A percentile compares a stretch with the other conserved stretches of the same genome.
These are phyloP conservation scores for Bipolaris gigantea DNA, from an alignment of 2,329 filamentous ascomycete species.

Conservation along the genomic window DNA sequence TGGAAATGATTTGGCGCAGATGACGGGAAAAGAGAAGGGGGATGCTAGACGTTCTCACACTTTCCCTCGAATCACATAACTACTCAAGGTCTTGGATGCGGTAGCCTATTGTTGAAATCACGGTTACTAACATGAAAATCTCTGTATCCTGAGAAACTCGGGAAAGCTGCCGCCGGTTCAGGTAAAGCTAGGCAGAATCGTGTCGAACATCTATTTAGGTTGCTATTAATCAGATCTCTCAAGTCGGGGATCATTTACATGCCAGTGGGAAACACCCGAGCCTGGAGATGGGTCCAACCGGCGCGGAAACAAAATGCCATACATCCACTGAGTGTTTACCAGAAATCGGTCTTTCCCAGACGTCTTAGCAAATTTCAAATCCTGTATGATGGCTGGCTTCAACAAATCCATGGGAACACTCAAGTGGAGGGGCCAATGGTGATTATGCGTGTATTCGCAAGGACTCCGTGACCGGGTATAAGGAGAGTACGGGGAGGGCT, in stretches of 20 bases:
- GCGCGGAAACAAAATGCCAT: slow-evolving; percentile 20
- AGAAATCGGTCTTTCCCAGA: slow-evolving; percentile 17
- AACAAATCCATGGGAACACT: slow-evolving; percentile 9
- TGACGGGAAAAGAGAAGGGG: slow-evolving; percentile 15
- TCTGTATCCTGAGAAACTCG: slow-evolving; percentile 22
- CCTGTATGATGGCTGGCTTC: slow-evolving; percentile 14
- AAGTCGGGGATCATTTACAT: slow-evolving; percentile 19
- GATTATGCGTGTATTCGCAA: slow-evolving; percentile 5
- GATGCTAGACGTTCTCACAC: slow-evolving; percentile 21
- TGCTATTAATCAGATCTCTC: slow-evolving; percentile 35
- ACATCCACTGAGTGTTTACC: slow-evolving; percentile 23
- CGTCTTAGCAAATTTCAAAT: slow-evolving; percentile 24
- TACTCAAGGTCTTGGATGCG: slow-evolving; percentile 16
- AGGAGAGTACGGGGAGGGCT: slow-evolving; percentile 2
- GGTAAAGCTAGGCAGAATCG: slow-evolving; percentile 20
- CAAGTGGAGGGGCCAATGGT: slow-evolving; percentile 3
- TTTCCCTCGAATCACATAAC: slow-evolving; percentile 17
- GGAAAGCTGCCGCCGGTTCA: slow-evolving; percentile 26
- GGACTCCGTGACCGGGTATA: neutral
- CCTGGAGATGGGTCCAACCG: slow-evolving; percentile 27
- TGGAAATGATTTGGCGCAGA: slow-evolving; percentile 11
- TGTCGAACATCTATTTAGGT: slow-evolving; percentile 36
- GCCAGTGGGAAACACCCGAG: slow-evolving; percentile 30
- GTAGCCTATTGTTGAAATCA: slow-evolving; percentile 26
- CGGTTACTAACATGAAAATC: slow-evolving; percentile 28